Evolutionary conservation across 192 early-diverging fungal species (phyloP).

Genomic region (Geosiphon pyriformis): DNA sequence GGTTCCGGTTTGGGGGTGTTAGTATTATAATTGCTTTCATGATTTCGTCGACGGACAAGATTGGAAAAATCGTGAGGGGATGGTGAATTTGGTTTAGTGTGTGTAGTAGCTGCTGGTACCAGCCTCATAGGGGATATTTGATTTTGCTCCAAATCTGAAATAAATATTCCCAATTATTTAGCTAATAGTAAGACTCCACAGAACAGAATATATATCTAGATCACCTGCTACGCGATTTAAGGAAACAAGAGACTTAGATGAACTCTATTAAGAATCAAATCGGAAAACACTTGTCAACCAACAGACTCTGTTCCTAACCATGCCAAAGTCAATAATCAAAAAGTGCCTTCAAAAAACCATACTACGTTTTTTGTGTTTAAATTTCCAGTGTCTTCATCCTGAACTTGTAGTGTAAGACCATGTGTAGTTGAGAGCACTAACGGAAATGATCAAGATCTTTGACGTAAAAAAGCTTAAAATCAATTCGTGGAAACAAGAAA

Average conservation of each 20-base stretch:
- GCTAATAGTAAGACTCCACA: too few relatives aligned
- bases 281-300: slow-evolving; percentile 11
- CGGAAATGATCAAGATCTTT: too few relatives aligned
- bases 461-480: too few relatives aligned
- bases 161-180: too few relatives aligned
- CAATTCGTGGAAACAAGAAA: too few relatives aligned
- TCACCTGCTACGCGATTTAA: slow-evolving; percentile 15
- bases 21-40: not conserved
- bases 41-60: slow-evolving; percentile 12
- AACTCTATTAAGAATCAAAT: slow-evolving; percentile 25
- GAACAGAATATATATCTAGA: too few relatives aligned
- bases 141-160: not conserved
- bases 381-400: not conserved
- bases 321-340: not conserved
- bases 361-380: slow-evolving; percentile 15
- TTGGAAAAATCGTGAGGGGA: slow-evolving; percentile 16
- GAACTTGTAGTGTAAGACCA: too few relatives aligned
- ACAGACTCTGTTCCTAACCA: slow-evolving; percentile 6
- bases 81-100: not conserved
- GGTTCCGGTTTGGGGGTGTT: not conserved
- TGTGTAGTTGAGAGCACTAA: too few relatives aligned
- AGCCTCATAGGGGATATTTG: not conserved
- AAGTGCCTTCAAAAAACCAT: slow-evolving; percentile 14
- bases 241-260: slow-evolving; percentile 10
- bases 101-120: not conserved